Conservation (phyloP, 257 asterid genomes). For the Scutellaria barbata region DNA sequence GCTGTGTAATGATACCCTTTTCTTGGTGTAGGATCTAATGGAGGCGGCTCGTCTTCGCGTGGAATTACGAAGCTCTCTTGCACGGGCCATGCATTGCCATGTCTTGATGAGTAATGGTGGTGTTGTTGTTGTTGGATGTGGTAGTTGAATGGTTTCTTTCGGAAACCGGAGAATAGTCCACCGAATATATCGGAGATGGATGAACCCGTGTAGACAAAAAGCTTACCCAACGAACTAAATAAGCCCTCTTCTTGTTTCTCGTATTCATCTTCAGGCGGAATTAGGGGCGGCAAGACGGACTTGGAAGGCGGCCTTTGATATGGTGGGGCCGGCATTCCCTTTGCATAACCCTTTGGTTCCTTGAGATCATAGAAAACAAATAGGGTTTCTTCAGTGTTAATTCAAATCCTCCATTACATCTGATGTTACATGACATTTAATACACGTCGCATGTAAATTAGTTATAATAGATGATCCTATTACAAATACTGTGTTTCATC, state of each 20-base stretch:
- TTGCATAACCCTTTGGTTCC: slow-evolving; percentile 55
- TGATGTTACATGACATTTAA: too few species aligned
- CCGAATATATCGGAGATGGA: slow-evolving; percentile 60
- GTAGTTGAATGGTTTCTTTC: slow-evolving; percentile 52
- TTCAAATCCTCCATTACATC: neutral
- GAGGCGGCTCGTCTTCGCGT: slow-evolving; percentile 72
- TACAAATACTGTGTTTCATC: neutral
- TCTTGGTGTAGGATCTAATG: slow-evolving; percentile 60
- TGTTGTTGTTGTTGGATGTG: slow-evolving; percentile 42
- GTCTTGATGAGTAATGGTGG: slow-evolving; percentile 47
- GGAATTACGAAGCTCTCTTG: slow-evolving; percentile 79
- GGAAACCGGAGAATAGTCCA: slow-evolving; percentile 63
- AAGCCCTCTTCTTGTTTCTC: slow-evolving; percentile 72
- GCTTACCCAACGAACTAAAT: slow-evolving; percentile 64
- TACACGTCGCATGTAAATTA: too few species aligned
- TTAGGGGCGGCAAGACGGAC: slow-evolving; percentile 73
- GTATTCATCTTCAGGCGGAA: slow-evolving; percentile 68
- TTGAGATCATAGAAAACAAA: slow-evolving; percentile 28
- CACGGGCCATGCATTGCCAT: slow-evolving; percentile 56
- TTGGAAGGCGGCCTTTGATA: slow-evolving; percentile 57
- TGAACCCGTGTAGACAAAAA: slow-evolving; percentile 62
- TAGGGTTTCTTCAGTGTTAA: neutral
- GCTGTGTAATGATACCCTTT: slow-evolving; percentile 49
- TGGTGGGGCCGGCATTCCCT: slow-evolving; percentile 60
- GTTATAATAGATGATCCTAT: neutral